Base-by-base conservation (phyloP, 1,284 basidiomycete species). In the Apiotrichum porosum region DNA sequence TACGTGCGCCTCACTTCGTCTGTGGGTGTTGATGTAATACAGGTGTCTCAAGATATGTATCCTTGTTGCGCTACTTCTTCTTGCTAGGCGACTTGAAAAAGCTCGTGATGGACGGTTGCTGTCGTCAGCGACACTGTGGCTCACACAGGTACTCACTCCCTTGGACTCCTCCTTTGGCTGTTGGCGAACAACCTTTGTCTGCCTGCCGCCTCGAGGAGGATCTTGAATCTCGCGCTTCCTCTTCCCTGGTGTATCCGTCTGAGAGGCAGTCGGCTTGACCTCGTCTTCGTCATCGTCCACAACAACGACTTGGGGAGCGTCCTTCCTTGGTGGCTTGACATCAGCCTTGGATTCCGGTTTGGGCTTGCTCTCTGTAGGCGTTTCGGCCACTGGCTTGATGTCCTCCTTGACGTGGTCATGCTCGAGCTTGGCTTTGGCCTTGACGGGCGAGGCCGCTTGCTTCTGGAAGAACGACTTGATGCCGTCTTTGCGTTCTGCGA, bases 391-490 rank as follows among this genome's bases (percentile, higher is more conserved):
- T 66, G 37, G 66, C 68, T 5, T 66, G 66, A 28, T 12, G 26
- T 23, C 65, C 30, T 10, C 57, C 61, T 28, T 51, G 45, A 37
- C 62, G 57, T 28, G 53, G 43, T 13, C 37, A 21, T 26, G 18
- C 28, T 14, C 33, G 24, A 18, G 32, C 32, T 46, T 38, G 22
- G 10, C 12, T 28, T 28, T 28, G 26, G 47, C 14, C 38, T 65
- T 66, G n/a, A 49, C 53, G 2, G 63, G 62, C 6, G 61, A 60
- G 3, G 43, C 39, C 53, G 49, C 54, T 60, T 84, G 84, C 62
- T 83, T 86, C 6, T 80, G 78, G 63, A 92, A 95, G 81, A 94
- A 86, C 8, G 86, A 85, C 65, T 85, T 79, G 53, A 97, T 90
- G 3, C 90, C 90, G 61, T 94, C 92, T 62, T 86, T 88, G 30